Conservation (phyloP, 179 eudicot species). For the Silene coronaria region DNA sequence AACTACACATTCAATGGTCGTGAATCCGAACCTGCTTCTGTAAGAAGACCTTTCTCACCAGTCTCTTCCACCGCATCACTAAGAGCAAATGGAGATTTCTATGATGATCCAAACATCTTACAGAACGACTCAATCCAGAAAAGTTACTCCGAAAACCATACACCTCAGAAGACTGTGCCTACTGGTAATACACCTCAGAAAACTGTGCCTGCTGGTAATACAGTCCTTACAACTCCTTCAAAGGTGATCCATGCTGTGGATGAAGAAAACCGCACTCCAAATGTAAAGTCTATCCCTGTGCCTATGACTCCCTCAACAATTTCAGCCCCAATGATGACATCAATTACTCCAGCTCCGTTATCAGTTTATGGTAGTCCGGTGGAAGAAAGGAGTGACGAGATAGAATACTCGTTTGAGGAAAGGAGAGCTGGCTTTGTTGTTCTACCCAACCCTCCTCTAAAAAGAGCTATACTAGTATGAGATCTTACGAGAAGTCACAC, state of each 20-base stretch:
- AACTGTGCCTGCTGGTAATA: conserved; percentile 13
- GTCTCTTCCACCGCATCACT: conserved; percentile 66
- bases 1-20: conserved; percentile 38
- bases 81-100: conserved; percentile 40
- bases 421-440: conserved; percentile 74
- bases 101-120: conserved; percentile 52
- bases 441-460: conserved; percentile 36
- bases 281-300: conserved; percentile 33
- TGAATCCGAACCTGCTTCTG: conserved; percentile 45
- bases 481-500: neutral
- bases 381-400: conserved; percentile 32
- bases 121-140: conserved; percentile 39
- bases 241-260: conserved; percentile 36
- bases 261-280: conserved; percentile 71
- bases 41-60: conserved; percentile 77
- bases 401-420: conserved; percentile 95
- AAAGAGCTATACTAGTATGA: conserved; percentile 36
- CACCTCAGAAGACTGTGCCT: conserved; percentile 19
- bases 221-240: conserved; percentile 48
- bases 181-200: conserved; percentile 24
- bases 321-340: conserved; percentile 71
- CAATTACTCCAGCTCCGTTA: conserved; percentile 50
- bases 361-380: conserved; percentile 4
- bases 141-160: conserved; percentile 26
- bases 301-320: conserved; percentile 54